Conservation (phyloP, 352 stramenopile genomes). For the Globisporangium rhizosaccharum region DNA sequence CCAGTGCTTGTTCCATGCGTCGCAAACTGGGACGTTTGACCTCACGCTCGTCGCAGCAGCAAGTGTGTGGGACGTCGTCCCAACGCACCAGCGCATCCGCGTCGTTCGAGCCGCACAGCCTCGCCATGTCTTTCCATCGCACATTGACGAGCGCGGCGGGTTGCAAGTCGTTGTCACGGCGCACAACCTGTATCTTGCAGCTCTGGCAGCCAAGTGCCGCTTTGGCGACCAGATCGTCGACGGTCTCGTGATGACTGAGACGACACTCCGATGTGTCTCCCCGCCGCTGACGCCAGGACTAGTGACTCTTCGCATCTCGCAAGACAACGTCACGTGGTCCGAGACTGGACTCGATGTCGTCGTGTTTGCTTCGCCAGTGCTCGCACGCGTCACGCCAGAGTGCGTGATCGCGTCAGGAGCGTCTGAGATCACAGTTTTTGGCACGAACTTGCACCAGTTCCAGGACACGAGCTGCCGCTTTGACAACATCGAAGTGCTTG, state of each 20-base stretch:
- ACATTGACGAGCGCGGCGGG: constrained; percentile 48
- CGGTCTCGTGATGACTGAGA: constrained; percentile 21
- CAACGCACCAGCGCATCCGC: constrained; percentile 20
- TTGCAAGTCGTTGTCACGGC: constrained; percentile 25
- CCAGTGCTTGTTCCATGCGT: constrained; percentile 29
- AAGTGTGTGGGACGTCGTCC: constrained; percentile 11
- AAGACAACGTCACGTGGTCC: constrained; percentile 38
- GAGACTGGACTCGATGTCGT: constrained; percentile 19
- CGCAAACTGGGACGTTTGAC: constrained; percentile 19
- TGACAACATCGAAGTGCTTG: constrained; percentile 17
- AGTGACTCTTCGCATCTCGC: constrained; percentile 19
- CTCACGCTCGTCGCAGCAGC: constrained; percentile 16
- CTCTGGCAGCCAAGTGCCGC: constrained; percentile 25
- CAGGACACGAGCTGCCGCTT: constrained; percentile 28
- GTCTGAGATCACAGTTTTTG: constrained; percentile 22
- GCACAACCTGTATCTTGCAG: constrained; percentile 16
- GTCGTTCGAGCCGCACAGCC: constrained; percentile 26
- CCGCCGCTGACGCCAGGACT: constrained; percentile 20
- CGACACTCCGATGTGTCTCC: constrained; percentile 26
- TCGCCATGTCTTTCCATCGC: constrained; percentile 13
- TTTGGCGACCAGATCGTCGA: constrained; percentile 25
- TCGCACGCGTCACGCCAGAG: constrained; percentile 24
- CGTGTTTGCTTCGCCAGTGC: constrained; percentile 23
- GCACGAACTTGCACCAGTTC: constrained; percentile 35
- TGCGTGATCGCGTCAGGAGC: constrained; percentile 7